phyloP scores from a whole-genome alignment of 108 stramenopile species.

The Discostella pseudostelligera region DNA sequence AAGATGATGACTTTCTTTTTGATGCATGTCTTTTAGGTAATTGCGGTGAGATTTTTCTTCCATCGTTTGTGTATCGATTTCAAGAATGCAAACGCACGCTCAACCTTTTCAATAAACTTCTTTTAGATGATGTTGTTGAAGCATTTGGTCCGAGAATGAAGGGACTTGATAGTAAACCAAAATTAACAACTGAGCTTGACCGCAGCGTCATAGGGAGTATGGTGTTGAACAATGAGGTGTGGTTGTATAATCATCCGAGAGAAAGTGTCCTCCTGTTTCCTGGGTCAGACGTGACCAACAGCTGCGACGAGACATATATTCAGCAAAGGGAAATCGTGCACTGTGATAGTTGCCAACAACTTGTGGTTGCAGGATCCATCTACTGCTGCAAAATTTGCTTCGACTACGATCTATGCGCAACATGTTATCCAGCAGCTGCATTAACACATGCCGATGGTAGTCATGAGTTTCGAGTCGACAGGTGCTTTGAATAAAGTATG shows the following conservation, averaged over 20 bases:
- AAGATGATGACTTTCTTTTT: constrained; percentile 54
- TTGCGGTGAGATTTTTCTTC: constrained; percentile 63
- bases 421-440: constrained; percentile 56
- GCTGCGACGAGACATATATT: constrained; percentile 19
- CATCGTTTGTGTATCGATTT: no score
- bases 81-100: neutral
- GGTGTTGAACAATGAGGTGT: constrained; percentile 1
- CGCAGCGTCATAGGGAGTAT: neutral
- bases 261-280: constrained; percentile 76
- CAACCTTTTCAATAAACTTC: no score
- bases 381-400: constrained; percentile 75
- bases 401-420: constrained; percentile 80
- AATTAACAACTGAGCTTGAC: constrained; percentile 10
- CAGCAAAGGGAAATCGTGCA: constrained; percentile 60
- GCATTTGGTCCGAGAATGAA: constrained; percentile 53
- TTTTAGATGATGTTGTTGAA: constrained; percentile 72
- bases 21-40: constrained; percentile 81
- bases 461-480: constrained; percentile 44
- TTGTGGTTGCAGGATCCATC: constrained; percentile 53
- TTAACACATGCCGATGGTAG: constrained; percentile 49
- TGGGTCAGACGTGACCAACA: constrained; percentile 51
- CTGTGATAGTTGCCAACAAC: constrained; percentile 72
- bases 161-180: neutral
- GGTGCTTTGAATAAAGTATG: no score
- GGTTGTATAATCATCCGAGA: constrained; percentile 52